These are phyloP conservation scores for Gynochthodes officinalis DNA, from an alignment of 257 asterid genomes.

Conservation along the genomic window DNA sequence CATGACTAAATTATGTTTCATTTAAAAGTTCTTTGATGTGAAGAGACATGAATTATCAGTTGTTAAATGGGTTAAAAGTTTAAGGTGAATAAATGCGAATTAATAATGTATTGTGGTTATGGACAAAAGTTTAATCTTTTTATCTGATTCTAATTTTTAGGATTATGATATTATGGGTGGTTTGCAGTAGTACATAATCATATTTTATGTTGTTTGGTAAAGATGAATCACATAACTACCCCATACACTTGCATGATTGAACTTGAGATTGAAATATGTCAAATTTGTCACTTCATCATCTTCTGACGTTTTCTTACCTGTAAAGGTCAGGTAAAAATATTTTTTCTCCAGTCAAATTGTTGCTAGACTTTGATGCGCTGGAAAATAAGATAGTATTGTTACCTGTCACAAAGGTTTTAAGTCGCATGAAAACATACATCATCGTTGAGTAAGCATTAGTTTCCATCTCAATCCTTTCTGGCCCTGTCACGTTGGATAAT, in stretches of 20 bases:
- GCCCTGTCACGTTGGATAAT: too few species aligned
- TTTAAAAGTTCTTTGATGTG: not conserved
- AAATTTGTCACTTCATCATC: not conserved
- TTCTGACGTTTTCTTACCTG: not conserved
- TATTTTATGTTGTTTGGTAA: not conserved
- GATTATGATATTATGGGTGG: not conserved
- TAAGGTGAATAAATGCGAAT: not conserved
- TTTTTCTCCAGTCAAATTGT: constrained; percentile 5
- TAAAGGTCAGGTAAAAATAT: not conserved
- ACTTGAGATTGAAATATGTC: not conserved
- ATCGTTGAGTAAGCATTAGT: too few species aligned
- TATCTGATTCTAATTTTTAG: not conserved
- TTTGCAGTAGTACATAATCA: not conserved
- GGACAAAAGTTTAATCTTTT: not conserved
- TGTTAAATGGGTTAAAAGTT: not conserved
- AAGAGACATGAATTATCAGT: not conserved
- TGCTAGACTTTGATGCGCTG: constrained; percentile 3
- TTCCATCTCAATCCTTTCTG: too few species aligned
- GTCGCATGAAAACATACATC: too few species aligned
- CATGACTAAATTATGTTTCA: not conserved
- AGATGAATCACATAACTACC: too few species aligned
- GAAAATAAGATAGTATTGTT: too few species aligned
- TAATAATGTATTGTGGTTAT: too few species aligned
- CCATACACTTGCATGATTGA: too few species aligned
- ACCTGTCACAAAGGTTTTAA: too few species aligned